Percentiles rank a stretch among this genome's conserved stretches.
phyloP scores from a whole-genome alignment of 1,284 basidiomycete genomes.

The Singerocomus inundabilis region DNA sequence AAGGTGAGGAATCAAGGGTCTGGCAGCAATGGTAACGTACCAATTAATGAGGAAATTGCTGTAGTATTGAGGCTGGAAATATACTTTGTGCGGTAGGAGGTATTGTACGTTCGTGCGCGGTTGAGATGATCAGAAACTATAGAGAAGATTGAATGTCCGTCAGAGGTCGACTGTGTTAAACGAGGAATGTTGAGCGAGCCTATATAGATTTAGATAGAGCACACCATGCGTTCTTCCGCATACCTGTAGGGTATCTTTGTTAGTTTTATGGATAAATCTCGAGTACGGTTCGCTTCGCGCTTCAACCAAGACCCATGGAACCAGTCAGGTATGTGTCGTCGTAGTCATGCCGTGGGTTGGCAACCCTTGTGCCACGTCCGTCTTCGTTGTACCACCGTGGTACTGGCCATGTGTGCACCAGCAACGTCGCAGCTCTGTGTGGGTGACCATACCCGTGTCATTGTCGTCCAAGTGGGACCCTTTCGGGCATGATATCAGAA shows the following conservation, averaged over 20 bases:
- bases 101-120: slow-evolving; percentile 7
- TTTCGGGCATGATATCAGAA: too few relatives aligned
- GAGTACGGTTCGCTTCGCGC: slow-evolving; percentile 8
- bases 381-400: too few relatives aligned
- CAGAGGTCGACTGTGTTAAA: neutral
- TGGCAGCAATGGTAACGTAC: too few relatives aligned
- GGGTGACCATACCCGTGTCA: too few relatives aligned
- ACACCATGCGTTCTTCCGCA: slow-evolving; percentile 6
- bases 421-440: too few relatives aligned
- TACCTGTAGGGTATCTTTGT: slow-evolving; percentile 14
- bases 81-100: neutral
- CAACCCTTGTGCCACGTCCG: too few relatives aligned
- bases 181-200: too few relatives aligned
- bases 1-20: too few relatives aligned
- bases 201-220: neutral
- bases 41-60: slow-evolving; percentile 9
- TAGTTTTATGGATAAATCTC: neutral
- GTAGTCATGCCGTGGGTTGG: too few relatives aligned
- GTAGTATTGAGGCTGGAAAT: slow-evolving; percentile 9
- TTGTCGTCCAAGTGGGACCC: too few relatives aligned
- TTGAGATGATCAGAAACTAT: slow-evolving; percentile 20
- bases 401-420: too few relatives aligned
- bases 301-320: slow-evolving; percentile 19
- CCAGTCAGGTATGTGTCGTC: slow-evolving; percentile 21
- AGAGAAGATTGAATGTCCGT: neutral